Evolutionary conservation across 768 basidiomycete genomes (phyloP).

Genomic region (Thelephora aurantiotincta): DNA sequence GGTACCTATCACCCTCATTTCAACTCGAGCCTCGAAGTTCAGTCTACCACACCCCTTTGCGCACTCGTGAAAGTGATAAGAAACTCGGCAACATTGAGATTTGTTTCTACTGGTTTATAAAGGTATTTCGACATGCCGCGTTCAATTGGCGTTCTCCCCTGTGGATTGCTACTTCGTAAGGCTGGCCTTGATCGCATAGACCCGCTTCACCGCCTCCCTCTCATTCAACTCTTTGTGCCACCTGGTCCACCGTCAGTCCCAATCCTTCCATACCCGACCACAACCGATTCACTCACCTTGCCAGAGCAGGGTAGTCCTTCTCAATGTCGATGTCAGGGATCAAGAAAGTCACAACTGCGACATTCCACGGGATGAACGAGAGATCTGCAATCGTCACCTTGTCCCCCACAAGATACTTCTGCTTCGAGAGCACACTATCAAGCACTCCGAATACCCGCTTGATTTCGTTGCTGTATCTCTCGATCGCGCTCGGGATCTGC

Average conservation of each 20-base stretch:
- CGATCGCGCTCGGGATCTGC: slow-evolving; percentile 15
- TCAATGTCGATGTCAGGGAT: slow-evolving; percentile 4
- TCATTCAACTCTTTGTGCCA: slow-evolving; percentile 12
- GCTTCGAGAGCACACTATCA: slow-evolving; percentile 15
- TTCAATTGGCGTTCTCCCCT: too few relatives aligned
- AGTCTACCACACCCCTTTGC: too few relatives aligned
- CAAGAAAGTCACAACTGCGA: background rate
- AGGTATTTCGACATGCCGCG: too few relatives aligned
- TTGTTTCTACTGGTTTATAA: too few relatives aligned
- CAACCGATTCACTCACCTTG: slow-evolving; percentile 1
- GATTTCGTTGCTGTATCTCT: slow-evolving; percentile 17
- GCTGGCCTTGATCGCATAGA: background rate
- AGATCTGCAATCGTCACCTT: slow-evolving; percentile 15
- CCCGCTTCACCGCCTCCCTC: slow-evolving; percentile 4
- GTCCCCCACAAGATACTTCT: slow-evolving; percentile 15
- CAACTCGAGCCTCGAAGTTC: too few relatives aligned
- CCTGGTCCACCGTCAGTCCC: slow-evolving; percentile 3
- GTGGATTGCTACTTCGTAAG: background rate
- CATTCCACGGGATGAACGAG: slow-evolving; percentile 10
- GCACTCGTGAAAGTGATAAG: too few relatives aligned
- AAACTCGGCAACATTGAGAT: too few relatives aligned
- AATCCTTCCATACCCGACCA: background rate
- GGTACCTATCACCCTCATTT: too few relatives aligned
- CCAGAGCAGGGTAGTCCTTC: slow-evolving; percentile 11
- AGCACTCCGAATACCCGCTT: slow-evolving; percentile 15